These are phyloP conservation scores for Aspergillus luchuensis DNA, from an alignment of 2,329 filamentous ascomycete species.

Conservation along the genomic window DNA sequence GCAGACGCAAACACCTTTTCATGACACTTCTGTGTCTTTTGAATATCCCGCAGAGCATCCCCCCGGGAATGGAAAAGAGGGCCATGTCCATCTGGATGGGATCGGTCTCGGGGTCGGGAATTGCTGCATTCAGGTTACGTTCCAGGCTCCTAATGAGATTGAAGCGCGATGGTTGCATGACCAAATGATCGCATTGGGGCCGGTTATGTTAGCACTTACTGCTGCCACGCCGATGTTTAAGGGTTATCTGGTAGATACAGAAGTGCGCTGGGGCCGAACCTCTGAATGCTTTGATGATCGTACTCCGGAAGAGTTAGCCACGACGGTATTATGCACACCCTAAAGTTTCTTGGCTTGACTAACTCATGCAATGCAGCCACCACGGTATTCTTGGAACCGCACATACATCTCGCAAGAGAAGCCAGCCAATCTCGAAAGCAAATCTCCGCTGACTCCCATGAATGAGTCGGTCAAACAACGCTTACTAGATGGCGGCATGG, in stretches of 20 bases:
- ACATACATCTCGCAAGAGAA: slow-evolving; percentile 84
- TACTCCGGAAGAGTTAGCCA: slow-evolving; percentile 2
- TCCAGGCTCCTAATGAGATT: slow-evolving; percentile 19
- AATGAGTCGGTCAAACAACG: slow-evolving; percentile 12
- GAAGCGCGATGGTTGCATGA: slow-evolving; percentile 25
- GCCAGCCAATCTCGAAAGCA: not conserved
- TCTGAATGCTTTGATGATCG: slow-evolving; percentile 20
- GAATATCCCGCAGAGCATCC: slow-evolving; percentile 3
- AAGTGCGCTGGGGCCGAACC: slow-evolving; percentile 22
- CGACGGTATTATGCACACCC: not conserved
- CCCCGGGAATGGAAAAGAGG: not conserved
- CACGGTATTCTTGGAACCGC: slow-evolving; percentile 8
- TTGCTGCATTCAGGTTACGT: slow-evolving; percentile 23
- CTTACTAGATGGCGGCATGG: slow-evolving; percentile 24
- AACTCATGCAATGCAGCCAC: not conserved
- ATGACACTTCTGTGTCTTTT: slow-evolving; percentile 1
- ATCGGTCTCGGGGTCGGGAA: slow-evolving; percentile 15
- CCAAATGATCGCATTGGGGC: slow-evolving; percentile 21
- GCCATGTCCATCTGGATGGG: slow-evolving; percentile 17
- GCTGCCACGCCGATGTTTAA: slow-evolving; percentile 24
- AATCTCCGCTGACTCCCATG: not conserved
- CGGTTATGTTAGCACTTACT: slow-evolving; percentile 23
- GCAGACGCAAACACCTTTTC: not conserved
- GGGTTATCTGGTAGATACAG: slow-evolving; percentile 22
- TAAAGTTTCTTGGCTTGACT: not conserved